A percentile compares a stretch with the other conserved stretches of the same genome.
These are phyloP conservation scores for Coniochaeta prunicola DNA, from an alignment of 2,329 filamentous ascomycete genomes.

Conservation along the genomic window DNA sequence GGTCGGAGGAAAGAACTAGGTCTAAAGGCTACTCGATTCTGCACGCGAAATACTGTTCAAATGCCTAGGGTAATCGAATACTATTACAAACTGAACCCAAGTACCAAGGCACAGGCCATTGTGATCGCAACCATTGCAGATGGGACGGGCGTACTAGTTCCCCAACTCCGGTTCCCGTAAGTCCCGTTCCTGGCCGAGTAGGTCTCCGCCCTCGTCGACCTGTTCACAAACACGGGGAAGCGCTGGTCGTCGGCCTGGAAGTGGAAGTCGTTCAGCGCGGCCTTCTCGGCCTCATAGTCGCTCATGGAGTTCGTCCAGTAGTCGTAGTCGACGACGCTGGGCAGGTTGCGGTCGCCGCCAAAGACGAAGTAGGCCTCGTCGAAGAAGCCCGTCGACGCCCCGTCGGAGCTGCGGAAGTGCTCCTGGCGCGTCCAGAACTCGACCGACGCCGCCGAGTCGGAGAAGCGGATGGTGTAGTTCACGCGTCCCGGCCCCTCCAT, in stretches of 20 bases:
- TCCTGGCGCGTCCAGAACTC: background rate
- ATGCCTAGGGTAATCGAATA: background rate
- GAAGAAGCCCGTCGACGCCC: background rate
- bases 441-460: background rate
- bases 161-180: background rate
- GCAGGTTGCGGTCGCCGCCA: background rate
- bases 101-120: background rate
- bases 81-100: background rate
- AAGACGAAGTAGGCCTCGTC: background rate
- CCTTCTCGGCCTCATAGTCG: background rate
- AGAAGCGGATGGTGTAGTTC: constrained; percentile 1
- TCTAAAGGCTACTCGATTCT: too few relatives aligned
- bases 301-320: background rate
- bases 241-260: background rate
- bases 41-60: background rate
- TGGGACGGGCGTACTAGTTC: background rate
- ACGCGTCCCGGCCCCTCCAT: background rate
- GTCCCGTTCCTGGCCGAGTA: background rate
- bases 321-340: background rate
- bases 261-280: background rate
- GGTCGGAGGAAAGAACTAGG: too few relatives aligned
- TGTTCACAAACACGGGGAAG: background rate
- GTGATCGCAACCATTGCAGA: background rate
- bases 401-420: background rate
- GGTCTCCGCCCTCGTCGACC: background rate